Evolutionary conservation across 345 rosid species (phyloP).

Genomic region (Boechera retrofracta): DNA sequence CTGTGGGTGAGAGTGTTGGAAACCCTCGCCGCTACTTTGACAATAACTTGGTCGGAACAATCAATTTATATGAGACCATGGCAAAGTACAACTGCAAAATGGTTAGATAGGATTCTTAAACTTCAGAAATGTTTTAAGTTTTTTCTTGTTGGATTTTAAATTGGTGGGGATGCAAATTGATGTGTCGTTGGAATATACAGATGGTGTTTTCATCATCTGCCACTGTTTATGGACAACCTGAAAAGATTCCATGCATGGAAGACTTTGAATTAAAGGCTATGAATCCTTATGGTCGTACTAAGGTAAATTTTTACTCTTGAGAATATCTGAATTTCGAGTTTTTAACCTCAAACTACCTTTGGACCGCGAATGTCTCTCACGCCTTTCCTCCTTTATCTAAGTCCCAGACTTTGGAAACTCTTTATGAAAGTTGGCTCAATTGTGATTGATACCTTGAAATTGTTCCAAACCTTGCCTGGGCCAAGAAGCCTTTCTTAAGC

Average conservation of each 20-base stretch:
- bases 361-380: background rate
- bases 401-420: slow-evolving; percentile 4
- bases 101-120: slow-evolving; percentile 42
- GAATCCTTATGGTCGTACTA: slow-evolving; percentile 96
- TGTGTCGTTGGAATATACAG: slow-evolving; percentile 46
- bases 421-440: slow-evolving; percentile 7
- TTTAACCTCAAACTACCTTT: background rate
- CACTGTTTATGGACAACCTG: slow-evolving; percentile 97
- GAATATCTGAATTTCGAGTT: background rate
- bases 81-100: slow-evolving; percentile 74
- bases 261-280: slow-evolving; percentile 72
- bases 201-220: slow-evolving; percentile 97
- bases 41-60: slow-evolving; percentile 76
- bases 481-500: slow-evolving; percentile 25
- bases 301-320: slow-evolving; percentile 54
- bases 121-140: slow-evolving; percentile 1
- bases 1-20: slow-evolving; percentile 85
- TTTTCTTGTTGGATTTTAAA: background rate
- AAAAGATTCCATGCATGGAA: slow-evolving; percentile 79
- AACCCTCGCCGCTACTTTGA: slow-evolving; percentile 86
- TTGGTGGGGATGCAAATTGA: background rate
- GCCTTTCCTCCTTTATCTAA: background rate
- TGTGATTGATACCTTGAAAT: background rate
- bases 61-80: slow-evolving; percentile 75
- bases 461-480: background rate